Percentiles rank a stretch among this genome's conserved stretches.
These are phyloP conservation scores for Xylaria bambusicola DNA, from an alignment of 495 filamentous ascomycete genomes.

Conservation along the genomic window DNA sequence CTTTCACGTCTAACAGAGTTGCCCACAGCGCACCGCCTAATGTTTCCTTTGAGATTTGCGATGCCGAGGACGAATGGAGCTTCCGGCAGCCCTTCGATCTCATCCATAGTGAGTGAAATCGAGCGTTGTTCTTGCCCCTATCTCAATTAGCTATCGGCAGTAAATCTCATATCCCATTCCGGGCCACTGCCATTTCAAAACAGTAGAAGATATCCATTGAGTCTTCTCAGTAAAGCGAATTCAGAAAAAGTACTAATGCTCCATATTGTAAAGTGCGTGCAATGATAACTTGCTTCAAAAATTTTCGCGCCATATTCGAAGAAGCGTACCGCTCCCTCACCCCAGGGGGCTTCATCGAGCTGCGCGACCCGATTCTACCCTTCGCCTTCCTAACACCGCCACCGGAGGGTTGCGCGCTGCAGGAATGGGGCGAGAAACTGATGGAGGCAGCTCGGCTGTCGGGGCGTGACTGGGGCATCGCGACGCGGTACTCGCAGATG, in stretches of 20 bases:
- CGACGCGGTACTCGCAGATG: constrained; percentile 20
- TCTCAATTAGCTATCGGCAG: no score
- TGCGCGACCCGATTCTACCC: constrained; percentile 24
- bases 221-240: neutral
- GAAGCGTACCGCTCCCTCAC: constrained; percentile 48
- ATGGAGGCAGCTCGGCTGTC: constrained; percentile 21
- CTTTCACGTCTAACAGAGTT: neutral
- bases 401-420: constrained; percentile 16
- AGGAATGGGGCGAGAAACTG: constrained; percentile 22
- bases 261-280: constrained; percentile 46
- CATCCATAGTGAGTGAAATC: constrained; percentile 38
- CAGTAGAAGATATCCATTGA: no score
- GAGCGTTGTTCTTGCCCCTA: neutral
- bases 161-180: no score
- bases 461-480: constrained; percentile 20
- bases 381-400: constrained; percentile 23
- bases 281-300: constrained; percentile 47
- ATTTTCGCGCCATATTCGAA: constrained; percentile 45
- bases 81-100: constrained; percentile 54
- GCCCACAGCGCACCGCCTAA: constrained; percentile 50
- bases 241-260: no score
- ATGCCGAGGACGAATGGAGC: constrained; percentile 57
- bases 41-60: constrained; percentile 56
- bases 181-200: no score
- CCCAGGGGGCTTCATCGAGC: constrained; percentile 54